Percentiles rank a stretch among this genome's conserved stretches.
phyloP scores from a whole-genome alignment of 495 filamentous ascomycete species.

The Cladorrhinum samala region DNA sequence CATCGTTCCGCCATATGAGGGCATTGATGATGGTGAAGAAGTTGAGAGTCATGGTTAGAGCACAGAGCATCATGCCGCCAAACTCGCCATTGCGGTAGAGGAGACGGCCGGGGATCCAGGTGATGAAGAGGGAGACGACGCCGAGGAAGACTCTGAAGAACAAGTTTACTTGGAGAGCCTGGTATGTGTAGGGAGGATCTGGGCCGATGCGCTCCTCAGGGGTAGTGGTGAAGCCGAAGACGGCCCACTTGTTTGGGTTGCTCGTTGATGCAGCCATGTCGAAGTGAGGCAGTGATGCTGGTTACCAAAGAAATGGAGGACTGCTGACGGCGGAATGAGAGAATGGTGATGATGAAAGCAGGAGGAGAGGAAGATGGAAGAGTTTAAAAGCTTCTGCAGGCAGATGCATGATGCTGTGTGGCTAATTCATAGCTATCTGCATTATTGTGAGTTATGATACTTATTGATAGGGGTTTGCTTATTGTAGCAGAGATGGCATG shows the following conservation, averaged over 20 bases:
- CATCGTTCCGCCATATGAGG: conserved; percentile 72
- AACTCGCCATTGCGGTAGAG: conserved; percentile 56
- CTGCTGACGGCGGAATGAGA: no score
- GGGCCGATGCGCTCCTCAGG: conserved; percentile 20
- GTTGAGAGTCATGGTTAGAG: conserved; percentile 60
- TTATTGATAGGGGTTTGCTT: background rate
- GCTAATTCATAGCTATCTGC: no score
- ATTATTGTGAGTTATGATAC: background rate
- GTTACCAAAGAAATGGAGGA: no score
- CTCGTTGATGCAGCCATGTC: conserved; percentile 3
- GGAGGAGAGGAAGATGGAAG: no score
- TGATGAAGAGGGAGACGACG: conserved; percentile 49
- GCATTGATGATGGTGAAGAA: conserved; percentile 67
- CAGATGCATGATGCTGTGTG: background rate
- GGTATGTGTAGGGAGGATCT: conserved; percentile 23
- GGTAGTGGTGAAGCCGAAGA: conserved; percentile 18
- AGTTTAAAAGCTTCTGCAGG: background rate
- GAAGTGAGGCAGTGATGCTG: background rate
- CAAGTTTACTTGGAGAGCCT: conserved; percentile 33
- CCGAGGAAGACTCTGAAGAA: conserved; percentile 47
- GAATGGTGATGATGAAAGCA: background rate
- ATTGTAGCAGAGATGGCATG: background rate
- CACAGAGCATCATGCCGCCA: conserved; percentile 55
- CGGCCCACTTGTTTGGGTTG: conserved; percentile 1
- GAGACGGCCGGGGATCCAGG: conserved; percentile 49